phyloP scores from a whole-genome alignment of 768 basidiomycete genomes.

The Kwoniella pini region DNA sequence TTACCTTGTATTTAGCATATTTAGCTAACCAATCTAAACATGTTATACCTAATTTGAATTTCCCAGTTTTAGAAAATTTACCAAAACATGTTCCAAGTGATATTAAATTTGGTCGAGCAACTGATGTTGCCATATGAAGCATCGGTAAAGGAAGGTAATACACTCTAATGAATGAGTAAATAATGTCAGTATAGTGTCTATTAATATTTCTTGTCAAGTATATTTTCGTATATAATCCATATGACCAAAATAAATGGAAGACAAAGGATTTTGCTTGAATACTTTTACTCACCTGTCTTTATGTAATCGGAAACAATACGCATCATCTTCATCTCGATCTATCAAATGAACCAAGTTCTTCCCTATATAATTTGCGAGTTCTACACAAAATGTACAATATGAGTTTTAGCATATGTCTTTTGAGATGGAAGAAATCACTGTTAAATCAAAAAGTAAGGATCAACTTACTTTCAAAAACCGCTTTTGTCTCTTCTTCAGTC shows the following conservation, averaged over 20 bases:
- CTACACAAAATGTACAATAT: conserved; percentile 22
- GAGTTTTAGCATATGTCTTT: no score
- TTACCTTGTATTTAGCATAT: conserved; percentile 96
- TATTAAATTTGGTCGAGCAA: conserved; percentile 88
- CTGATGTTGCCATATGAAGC: conserved; percentile 87
- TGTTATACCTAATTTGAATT: conserved; percentile 96
- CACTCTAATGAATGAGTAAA: conserved; percentile 57
- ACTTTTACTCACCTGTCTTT: conserved; percentile 65
- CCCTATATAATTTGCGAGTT: conserved; percentile 97
- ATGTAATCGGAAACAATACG: conserved; percentile 92
- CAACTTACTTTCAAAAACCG: conserved; percentile 73
- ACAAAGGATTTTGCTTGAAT: not conserved
- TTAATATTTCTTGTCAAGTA: no score
- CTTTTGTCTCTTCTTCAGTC: conserved; percentile 95
- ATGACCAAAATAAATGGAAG: not conserved
- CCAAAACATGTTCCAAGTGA: conserved; percentile 95
- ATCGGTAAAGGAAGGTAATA: conserved; percentile 95
- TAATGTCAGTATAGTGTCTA: not conserved
- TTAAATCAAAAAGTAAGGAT: not conserved
- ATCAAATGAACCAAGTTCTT: conserved; percentile 95
- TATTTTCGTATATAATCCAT: no score
- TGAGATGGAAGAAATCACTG: no score
- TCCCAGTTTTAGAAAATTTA: conserved; percentile 94
- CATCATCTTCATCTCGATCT: conserved; percentile 82
- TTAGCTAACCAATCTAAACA: conserved; percentile 89